phyloP scores from a whole-genome alignment of 192 early-diverging fungal genomes.

The Gamsiella multidivaricata region DNA sequence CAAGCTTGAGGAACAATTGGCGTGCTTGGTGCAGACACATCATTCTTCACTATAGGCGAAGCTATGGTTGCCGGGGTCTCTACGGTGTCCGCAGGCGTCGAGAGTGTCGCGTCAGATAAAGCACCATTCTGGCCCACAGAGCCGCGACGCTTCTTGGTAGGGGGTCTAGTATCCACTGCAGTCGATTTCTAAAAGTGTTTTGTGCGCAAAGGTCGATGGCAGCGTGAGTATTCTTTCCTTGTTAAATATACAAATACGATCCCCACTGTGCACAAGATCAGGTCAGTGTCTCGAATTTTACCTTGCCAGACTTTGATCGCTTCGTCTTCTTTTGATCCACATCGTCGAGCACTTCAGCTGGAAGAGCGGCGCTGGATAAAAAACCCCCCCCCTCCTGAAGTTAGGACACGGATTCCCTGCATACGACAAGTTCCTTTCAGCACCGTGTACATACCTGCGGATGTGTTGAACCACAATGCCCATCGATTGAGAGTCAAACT shows the following conservation, averaged over 20 bases:
- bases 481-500: conserved; percentile 76
- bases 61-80: neutral
- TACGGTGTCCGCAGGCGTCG: conserved; percentile 3
- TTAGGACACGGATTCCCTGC: neutral
- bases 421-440: neutral
- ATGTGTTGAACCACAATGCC: conserved; percentile 71
- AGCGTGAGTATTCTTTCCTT: no score
- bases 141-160: conserved; percentile 50
- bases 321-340: conserved; percentile 52
- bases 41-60: conserved; percentile 18
- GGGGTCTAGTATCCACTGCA: conserved; percentile 17
- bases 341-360: conserved; percentile 54
- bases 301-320: conserved; percentile 54
- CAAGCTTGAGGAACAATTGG: conserved; percentile 19
- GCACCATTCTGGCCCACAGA: conserved; percentile 30
- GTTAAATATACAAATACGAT: no score
- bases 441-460: conserved; percentile 55
- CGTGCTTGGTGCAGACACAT: conserved; percentile 5
- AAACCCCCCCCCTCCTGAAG: neutral
- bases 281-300: no score
- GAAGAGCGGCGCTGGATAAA: conserved; percentile 43
- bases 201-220: no score
- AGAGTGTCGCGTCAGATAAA: no score
- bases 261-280: no score
- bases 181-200: no score